phyloP scores from a whole-genome alignment of 192 early-diverging fungal genomes.

The Glomus cerebriforme region DNA sequence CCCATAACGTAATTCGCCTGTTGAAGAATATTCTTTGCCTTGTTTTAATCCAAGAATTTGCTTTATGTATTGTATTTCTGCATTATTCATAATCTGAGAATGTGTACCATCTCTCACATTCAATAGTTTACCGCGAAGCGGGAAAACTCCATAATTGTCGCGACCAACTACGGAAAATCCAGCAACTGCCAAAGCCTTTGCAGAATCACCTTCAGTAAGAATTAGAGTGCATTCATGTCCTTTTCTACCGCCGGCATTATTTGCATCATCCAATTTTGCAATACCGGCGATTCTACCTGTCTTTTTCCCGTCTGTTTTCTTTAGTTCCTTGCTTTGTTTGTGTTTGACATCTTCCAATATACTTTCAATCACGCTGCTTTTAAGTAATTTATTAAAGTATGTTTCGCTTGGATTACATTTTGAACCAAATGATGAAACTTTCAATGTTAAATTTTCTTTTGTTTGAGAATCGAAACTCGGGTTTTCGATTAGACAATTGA shows the following conservation, averaged over 20 bases:
- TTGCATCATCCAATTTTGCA: constrained; percentile 93
- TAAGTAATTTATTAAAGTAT: constrained; percentile 69
- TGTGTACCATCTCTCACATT: constrained; percentile 90
- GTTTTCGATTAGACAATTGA: constrained; percentile 93
- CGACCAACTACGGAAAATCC: constrained; percentile 88
- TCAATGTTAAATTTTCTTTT: constrained; percentile 93
- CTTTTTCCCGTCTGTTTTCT: constrained; percentile 83
- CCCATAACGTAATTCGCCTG: constrained; percentile 85
- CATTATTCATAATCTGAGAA: constrained; percentile 72
- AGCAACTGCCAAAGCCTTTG: constrained; percentile 84
- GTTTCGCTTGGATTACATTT: constrained; percentile 73
- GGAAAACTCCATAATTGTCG: constrained; percentile 92
- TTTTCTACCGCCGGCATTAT: constrained; percentile 78
- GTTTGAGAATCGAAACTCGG: constrained; percentile 97
- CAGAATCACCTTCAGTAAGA: constrained; percentile 97
- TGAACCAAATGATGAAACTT: constrained; percentile 74
- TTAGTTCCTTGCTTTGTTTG: constrained; percentile 75
- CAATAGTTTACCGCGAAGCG: constrained; percentile 93
- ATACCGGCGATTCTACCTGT: constrained; percentile 70
- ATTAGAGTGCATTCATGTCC: constrained; percentile 87
- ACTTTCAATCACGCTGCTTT: constrained; percentile 82
- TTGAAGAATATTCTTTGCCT: constrained; percentile 74
- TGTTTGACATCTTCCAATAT: constrained; percentile 70
- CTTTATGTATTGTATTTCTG: constrained; percentile 88
- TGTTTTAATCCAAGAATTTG: constrained; percentile 93